Conservation (phyloP, 331 rosid species). For the Acacia concinna region DNA sequence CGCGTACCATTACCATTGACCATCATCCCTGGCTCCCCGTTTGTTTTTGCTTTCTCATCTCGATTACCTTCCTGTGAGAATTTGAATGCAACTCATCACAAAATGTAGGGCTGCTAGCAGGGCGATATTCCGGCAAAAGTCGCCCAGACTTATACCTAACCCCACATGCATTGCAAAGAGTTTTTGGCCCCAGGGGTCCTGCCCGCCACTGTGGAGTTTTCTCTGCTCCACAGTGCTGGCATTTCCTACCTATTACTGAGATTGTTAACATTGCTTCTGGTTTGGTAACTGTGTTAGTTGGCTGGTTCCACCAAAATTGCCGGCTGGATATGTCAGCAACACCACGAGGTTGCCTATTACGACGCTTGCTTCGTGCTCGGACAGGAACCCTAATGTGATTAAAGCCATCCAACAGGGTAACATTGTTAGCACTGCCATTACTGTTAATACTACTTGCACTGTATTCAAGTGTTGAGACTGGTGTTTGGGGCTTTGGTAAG, state of each 20-base stretch:
- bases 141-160: slow-evolving; percentile 56
- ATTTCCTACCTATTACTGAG: slow-evolving; percentile 41
- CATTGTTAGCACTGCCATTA: slow-evolving; percentile 6
- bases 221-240: slow-evolving; percentile 59
- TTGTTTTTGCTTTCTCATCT: slow-evolving; percentile 55
- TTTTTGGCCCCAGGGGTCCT: slow-evolving; percentile 61
- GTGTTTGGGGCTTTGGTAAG: slow-evolving; percentile 40
- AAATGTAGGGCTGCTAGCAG: slow-evolving; percentile 50
- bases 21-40: slow-evolving; percentile 38
- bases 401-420: slow-evolving; percentile 42
- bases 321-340: slow-evolving; percentile 13
- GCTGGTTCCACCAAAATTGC: slow-evolving; percentile 34
- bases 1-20: slow-evolving; percentile 23
- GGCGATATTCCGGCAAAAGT: slow-evolving; percentile 58
- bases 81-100: slow-evolving; percentile 47
- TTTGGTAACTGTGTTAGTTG: slow-evolving; percentile 2
- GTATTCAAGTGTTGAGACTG: slow-evolving; percentile 49
- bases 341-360: slow-evolving; percentile 16
- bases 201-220: slow-evolving; percentile 68
- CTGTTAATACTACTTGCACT: slow-evolving; percentile 5
- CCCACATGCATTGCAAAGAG: slow-evolving; percentile 36
- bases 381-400: slow-evolving; percentile 41
- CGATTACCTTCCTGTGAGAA: slow-evolving; percentile 61
- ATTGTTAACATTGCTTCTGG: neutral
- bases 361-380: slow-evolving; percentile 48